A percentile compares a stretch with the other conserved stretches of the same genome.
Conservation (phyloP, 805 yeast genomes). For the Grigorovia yakushimaensis region DNA sequence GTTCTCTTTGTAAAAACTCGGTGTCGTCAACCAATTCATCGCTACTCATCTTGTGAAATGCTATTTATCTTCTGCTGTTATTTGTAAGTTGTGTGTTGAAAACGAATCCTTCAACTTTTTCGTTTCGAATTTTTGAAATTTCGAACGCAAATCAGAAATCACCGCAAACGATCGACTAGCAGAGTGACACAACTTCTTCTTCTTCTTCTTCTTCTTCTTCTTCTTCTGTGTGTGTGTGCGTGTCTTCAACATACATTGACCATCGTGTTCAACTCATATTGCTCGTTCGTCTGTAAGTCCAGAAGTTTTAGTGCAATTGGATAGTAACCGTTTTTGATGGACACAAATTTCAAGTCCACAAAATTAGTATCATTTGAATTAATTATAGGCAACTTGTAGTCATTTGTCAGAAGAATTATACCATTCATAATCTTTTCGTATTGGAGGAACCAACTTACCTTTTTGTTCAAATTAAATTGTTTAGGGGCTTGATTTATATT, state of each 20-base stretch:
- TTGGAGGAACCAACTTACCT: slow-evolving; percentile 16
- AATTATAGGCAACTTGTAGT: slow-evolving; percentile 24
- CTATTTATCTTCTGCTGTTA: not conserved
- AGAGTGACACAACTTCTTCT: too few species aligned
- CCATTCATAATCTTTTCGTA: slow-evolving; percentile 22
- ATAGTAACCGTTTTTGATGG: slow-evolving; percentile 24
- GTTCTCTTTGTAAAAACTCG: slow-evolving; percentile 61
- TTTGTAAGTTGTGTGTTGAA: too few species aligned
- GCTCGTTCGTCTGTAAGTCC: slow-evolving; percentile 23
- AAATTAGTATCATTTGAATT: slow-evolving; percentile 21
- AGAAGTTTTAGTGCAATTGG: slow-evolving; percentile 26
- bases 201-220: too few species aligned
- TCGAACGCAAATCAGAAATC: too few species aligned
- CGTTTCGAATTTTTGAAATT: too few species aligned
- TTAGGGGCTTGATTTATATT: slow-evolving; percentile 2
- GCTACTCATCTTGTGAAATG: slow-evolving; percentile 45
- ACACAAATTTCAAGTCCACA: slow-evolving; percentile 22
- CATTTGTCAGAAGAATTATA: slow-evolving; percentile 26
- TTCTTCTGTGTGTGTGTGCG: too few species aligned
- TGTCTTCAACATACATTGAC: not conserved
- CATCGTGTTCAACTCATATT: slow-evolving; percentile 11
- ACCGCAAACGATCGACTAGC: too few species aligned
- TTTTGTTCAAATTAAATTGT: not conserved
- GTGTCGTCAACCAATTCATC: slow-evolving; percentile 26
- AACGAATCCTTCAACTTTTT: too few species aligned